Conservation (phyloP, 78 protist species). For the Chrysochromulina parva region DNA sequence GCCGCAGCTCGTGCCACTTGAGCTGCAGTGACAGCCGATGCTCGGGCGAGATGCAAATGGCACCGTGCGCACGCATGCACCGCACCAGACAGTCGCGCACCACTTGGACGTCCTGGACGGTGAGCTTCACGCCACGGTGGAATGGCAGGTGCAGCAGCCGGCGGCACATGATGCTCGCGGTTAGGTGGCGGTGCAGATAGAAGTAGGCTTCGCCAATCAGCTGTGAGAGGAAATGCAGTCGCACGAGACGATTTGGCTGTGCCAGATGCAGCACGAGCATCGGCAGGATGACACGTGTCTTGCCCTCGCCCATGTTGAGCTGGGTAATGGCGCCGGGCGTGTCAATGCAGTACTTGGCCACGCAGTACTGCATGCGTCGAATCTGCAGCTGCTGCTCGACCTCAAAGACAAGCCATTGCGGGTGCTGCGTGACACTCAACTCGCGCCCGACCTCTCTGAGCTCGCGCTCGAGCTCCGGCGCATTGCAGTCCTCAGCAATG, state of each 20-base stretch:
- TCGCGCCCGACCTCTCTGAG: not conserved
- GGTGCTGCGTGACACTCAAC: not conserved
- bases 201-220: not conserved
- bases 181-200: conserved; percentile 28
- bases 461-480: not conserved
- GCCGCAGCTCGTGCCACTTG: conserved; percentile 1
- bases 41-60: conserved; percentile 10
- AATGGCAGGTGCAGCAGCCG: conserved; percentile 9
- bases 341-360: not conserved
- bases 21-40: conserved; percentile 28
- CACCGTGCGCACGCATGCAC: not conserved
- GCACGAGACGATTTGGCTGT: not conserved
- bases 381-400: conserved; percentile 33
- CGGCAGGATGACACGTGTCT: conserved; percentile 41
- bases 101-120: not conserved
- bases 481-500: too few relatives aligned
- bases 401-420: conserved; percentile 45
- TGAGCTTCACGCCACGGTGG: conserved; percentile 32
- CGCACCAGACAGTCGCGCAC: not conserved
- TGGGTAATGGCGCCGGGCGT: not conserved
- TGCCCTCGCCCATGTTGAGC: conserved; percentile 51
- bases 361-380: not conserved
- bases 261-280: not conserved
- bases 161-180: not conserved
- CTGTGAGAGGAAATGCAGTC: conserved; percentile 1